Evolutionary conservation across 306 rosid species (phyloP), one percentile per base, ranked within the genome.

Genomic region (Inga oerstediana): DNA sequence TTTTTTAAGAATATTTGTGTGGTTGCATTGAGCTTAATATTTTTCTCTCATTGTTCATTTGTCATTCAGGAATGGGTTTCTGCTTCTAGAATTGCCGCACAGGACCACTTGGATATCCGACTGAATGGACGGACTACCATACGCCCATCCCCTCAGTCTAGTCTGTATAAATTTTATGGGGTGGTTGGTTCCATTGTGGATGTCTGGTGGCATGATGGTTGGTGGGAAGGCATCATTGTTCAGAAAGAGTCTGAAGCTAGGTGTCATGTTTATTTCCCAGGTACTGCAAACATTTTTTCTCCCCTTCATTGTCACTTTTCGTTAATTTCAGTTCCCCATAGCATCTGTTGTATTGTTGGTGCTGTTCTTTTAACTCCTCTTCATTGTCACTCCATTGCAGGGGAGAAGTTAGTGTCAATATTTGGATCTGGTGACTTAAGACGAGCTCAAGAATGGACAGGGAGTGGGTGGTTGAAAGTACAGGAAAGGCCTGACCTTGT

Each of bases 161-260:
- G 44, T 66, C 89, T 82, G 77, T 68, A 81, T 48, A 81, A 78
- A 72, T 82, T 76, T 49, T 72, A 93, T 3, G 74, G 74, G 84
- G 77, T 19, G 15, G 84, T 87, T 79, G 98, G 98, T 78, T 74
- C 90, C 67, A 22, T 87, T 82, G 97, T 95, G 2, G 99, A 95
- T 83, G 96, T 84, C 22, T 93, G 98, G 99, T 64, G 92, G 96
- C 89, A 93, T 68, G 94, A 93, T 78, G 98, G 98, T 37, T 95
- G 99, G 99, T 95, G 99, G 99, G 99, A 95, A 87, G 99, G 99
- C 84, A 83, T 95, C 10, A 70, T 93, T 48, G 76, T 95, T 74
- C 83, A 39, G 56, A 93, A 81, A 78, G 93, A 88, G 67, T 76
- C 81, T 4, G 94, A 89, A 67, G 85, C 88, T 32, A 86, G 67